Percentiles rank a stretch among this genome's conserved stretches.
phyloP scores from a whole-genome alignment of 208 protist genomes.

The Herpetomonas samuelpessoai region DNA sequence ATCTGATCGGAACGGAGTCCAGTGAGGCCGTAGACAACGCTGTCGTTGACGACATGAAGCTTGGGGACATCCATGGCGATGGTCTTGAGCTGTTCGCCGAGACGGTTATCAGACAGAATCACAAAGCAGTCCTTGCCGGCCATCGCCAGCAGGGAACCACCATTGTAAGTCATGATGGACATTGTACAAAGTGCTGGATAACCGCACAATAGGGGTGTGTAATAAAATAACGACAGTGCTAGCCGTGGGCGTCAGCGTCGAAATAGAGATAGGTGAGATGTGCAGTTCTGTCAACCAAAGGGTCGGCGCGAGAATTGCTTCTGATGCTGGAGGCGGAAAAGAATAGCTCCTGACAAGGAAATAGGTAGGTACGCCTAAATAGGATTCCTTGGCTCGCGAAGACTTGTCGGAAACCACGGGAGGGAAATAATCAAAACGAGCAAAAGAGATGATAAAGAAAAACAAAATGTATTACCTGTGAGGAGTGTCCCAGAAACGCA shows the following conservation, averaged over 20 bases:
- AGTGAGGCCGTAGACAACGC: slow-evolving; percentile 94
- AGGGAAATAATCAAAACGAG: slow-evolving; percentile 8
- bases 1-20: slow-evolving; percentile 97
- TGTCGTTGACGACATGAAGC: slow-evolving; percentile 94
- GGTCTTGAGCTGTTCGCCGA: slow-evolving; percentile 96
- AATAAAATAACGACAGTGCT: background rate
- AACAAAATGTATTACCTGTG: no score
- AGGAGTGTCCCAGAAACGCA: background rate
- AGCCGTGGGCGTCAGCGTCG: no score
- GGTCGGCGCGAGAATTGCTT: no score
- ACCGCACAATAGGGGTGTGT: no score
- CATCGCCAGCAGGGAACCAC: slow-evolving; percentile 97
- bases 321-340: no score
- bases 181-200: no score
- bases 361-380: no score
- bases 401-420: no score
- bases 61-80: slow-evolving; percentile 96
- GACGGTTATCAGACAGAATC: slow-evolving; percentile 96
- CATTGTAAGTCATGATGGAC: slow-evolving; percentile 96
- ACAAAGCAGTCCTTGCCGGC: slow-evolving; percentile 98
- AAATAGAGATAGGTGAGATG: no score
- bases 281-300: no score
- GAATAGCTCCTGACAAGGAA: no score
- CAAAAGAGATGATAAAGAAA: slow-evolving; percentile 9
- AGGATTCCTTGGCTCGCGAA: no score